phyloP scores from a whole-genome alignment of 176 grass and related monocot species.

The Hordeum vulgare region DNA sequence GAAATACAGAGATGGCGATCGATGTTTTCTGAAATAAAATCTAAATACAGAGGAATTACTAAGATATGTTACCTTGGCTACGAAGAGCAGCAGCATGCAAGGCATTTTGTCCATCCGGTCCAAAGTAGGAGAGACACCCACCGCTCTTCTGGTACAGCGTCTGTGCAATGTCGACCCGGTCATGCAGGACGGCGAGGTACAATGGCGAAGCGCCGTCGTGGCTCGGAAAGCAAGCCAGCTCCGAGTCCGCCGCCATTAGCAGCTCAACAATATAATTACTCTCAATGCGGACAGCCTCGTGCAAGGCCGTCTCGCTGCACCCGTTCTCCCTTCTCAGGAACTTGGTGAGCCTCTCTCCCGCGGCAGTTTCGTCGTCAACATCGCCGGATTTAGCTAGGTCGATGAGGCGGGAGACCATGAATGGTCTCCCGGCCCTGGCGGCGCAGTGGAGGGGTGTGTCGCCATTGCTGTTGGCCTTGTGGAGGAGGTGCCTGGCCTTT shows the following conservation, averaged over 20 bases:
- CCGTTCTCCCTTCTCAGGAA: not conserved
- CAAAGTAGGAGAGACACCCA: not conserved
- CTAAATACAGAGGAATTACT: no score
- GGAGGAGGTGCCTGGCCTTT: not conserved
- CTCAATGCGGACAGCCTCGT: not conserved
- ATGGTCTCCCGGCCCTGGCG: not conserved
- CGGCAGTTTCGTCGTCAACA: not conserved
- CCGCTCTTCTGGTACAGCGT: not conserved
- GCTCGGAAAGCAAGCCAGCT: not conserved
- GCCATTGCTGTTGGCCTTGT: not conserved
- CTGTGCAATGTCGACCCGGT: fast-evolving
- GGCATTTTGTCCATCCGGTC: not conserved
- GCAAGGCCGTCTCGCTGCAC: not conserved
- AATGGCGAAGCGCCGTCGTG: not conserved
- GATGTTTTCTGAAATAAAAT: no score
- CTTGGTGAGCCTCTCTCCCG: fast-evolving
- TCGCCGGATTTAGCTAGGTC: not conserved
- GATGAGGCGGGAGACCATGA: not conserved
- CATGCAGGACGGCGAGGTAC: not conserved
- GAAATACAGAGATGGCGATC: no score
- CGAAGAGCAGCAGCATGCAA: not conserved
- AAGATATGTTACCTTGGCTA: not conserved
- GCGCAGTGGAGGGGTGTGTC: not conserved
- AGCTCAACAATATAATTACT: not conserved
- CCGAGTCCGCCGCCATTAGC: not conserved